Percentiles rank a stretch among this genome's conserved stretches.
These are phyloP conservation scores for Phytopythium vexans DNA, from an alignment of 352 stramenopile genomes.

Conservation along the genomic window DNA sequence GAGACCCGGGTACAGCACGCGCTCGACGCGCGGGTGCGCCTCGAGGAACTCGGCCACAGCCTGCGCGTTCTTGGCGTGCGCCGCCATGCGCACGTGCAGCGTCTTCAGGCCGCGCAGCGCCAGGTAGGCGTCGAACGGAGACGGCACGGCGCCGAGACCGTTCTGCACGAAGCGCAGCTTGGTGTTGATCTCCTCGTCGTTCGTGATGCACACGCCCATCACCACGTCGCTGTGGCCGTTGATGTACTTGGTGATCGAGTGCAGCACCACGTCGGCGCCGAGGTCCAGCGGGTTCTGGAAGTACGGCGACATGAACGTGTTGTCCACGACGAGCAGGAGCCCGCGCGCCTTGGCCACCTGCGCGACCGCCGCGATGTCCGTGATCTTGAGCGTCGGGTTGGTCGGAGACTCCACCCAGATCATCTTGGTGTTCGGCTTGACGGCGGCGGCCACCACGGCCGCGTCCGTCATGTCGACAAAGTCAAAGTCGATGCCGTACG, in stretches of 20 bases:
- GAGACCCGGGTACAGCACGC: slow-evolving; percentile 92
- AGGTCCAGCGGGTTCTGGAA: slow-evolving; percentile 91
- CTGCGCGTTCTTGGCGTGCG: slow-evolving; percentile 93
- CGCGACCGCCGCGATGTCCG: slow-evolving; percentile 90
- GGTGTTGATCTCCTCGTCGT: slow-evolving; percentile 91
- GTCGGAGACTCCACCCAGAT: slow-evolving; percentile 93
- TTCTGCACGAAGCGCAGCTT: slow-evolving; percentile 94
- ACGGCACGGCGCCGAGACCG: slow-evolving; percentile 91
- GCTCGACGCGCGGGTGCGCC: slow-evolving; percentile 84
- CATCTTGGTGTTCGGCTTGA: slow-evolving; percentile 91
- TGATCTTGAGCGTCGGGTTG: slow-evolving; percentile 95
- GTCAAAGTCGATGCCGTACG: slow-evolving; percentile 91
- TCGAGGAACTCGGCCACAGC: slow-evolving; percentile 90
- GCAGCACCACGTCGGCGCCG: slow-evolving; percentile 91
- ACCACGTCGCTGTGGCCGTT: slow-evolving; percentile 94
- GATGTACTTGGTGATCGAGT: slow-evolving; percentile 97
- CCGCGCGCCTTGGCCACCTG: slow-evolving; percentile 87
- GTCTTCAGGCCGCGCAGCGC: slow-evolving; percentile 95
- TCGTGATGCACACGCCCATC: slow-evolving; percentile 90
- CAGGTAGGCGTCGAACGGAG: slow-evolving; percentile 93
- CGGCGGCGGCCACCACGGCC: slow-evolving; percentile 67
- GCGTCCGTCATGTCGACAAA: slow-evolving; percentile 93
- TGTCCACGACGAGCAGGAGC: slow-evolving; percentile 91
- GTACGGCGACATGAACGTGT: slow-evolving; percentile 94
- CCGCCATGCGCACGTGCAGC: slow-evolving; percentile 91